Evolutionary conservation across 2,329 filamentous ascomycete species (phyloP), one percentile per base, ranked within the genome.

Genomic region (Juglanconis oblonga): DNA sequence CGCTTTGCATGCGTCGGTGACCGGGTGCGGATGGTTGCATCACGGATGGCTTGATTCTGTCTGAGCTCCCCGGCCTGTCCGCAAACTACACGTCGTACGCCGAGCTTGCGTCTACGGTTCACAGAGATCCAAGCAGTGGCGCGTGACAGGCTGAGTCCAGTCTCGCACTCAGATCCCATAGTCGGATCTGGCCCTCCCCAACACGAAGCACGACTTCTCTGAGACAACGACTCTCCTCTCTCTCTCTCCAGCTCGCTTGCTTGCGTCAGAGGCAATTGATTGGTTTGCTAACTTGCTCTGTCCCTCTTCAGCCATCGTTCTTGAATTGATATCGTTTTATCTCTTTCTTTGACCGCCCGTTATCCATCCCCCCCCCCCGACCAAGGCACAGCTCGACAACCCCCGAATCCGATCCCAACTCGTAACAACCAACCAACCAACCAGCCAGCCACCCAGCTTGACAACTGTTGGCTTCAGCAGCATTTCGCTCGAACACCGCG

Each of bases 261-360:
- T 44, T 57, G 53, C 50, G n/a, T 24, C 45, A 50, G 44, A 55
- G n/a, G n/a, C n/a, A 33, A 35, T 38, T n/a, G 32, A 36, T 45
- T 33, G 33, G 50, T 49, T 57, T 32, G 50, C 61, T 62, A 52
- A 60, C 53, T 24, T 51, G 5, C 11, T 7, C 24, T 57, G n/a
- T 45, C 47, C 11, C 42, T 31, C 42, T n/a, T 14, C 32, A 63
- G 61, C 61, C 54, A 63, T 63, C 54, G 60, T 61, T 61, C 17
- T 57, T 61, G 55, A 58, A 52, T 48, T 54, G 51, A 58, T 63
- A 63, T 53, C 40, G 32, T 61, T 63, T 52, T 55, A 57, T 51
- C 48, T 57, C 36, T 52, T 51, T 52, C 32, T 36, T 29, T 10
- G 35, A 50, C 36, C 48, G 9, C 13, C 32, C 47, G n/a, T 45